Evolutionary conservation across 2,329 filamentous ascomycete genomes (phyloP).

Genomic region (Ophiocordyceps australis): DNA sequence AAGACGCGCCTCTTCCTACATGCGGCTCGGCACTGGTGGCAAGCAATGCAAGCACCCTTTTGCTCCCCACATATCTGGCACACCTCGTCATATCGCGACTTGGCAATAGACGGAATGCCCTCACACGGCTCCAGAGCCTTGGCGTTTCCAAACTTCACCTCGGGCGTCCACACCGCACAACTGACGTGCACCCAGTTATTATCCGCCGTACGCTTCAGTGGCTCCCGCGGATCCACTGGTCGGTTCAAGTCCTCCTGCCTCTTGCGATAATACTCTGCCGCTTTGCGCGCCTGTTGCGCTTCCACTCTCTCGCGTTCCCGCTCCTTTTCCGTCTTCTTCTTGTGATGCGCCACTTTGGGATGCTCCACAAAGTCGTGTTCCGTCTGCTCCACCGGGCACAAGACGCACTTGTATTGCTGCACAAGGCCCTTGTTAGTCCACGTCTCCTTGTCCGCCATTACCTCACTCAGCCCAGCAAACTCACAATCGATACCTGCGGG

Average conservation of each 20-base stretch:
- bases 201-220: constrained; percentile 81
- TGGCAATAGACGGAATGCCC: constrained; percentile 69
- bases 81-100: constrained; percentile 51
- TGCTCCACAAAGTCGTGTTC: constrained; percentile 74
- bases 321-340: constrained; percentile 80
- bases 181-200: constrained; percentile 98
- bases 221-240: constrained; percentile 69
- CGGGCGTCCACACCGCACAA: constrained; percentile 80
- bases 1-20: constrained; percentile 21
- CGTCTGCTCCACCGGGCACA: constrained; percentile 71
- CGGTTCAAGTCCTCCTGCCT: constrained; percentile 72
- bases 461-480: constrained; percentile 16
- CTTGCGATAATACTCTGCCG: constrained; percentile 65
- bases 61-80: constrained; percentile 73
- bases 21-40: constrained; percentile 49
- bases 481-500: constrained; percentile 77
- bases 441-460: too few species aligned
- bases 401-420: constrained; percentile 70
- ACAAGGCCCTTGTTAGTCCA: too few species aligned
- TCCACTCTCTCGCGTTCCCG: constrained; percentile 76
- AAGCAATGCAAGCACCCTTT: constrained; percentile 65
- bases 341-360: constrained; percentile 28
- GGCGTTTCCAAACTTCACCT: constrained; percentile 82
- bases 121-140: constrained; percentile 71
- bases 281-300: constrained; percentile 63